Evolutionary conservation across 2,329 filamentous ascomycete genomes (phyloP), one percentile per base, ranked within the genome.

Genomic region (Curvularia spicifera): DNA sequence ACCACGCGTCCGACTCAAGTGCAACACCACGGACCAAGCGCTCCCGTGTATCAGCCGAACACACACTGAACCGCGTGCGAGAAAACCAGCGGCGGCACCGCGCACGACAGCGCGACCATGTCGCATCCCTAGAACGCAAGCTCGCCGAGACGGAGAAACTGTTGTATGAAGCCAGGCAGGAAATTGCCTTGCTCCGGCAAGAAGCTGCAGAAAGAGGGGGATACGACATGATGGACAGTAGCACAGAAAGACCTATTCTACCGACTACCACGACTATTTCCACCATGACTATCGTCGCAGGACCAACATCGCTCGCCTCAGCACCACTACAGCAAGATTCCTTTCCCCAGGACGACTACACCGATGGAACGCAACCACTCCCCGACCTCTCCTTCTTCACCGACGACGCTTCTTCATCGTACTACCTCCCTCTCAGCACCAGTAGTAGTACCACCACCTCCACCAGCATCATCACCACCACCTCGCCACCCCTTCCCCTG

Each of bases 31-130:
- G 59, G 54, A 49, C 58, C 24, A 68, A 69, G 26, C 40, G 51
- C 37, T 31, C 56, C 28, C 56, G 56, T 31, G 73, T 75, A 8
- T 68, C 72, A 24, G 68, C 76, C 44, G 71, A 73, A 46, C 74
- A 78, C 61, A 73, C 77, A 0, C 61, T 79, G 22, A 70, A 67
- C 51, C 77, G 82, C 7, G 78, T 82, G 15, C 80, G 81, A n/a
- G 78, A 84, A 45, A 84, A 84, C 61, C 81, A 84, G 65, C 79
- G 82, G 39, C 78, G 81, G 24, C 82, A 84, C 63, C 79, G 82
- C 4, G 80, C 80, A 8, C 72, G 79, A 29, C 75, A 78, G 42
- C 79, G 77, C 46, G 72, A 75, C 37, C 74, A 77, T 37, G 76
- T 83, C 26, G 65, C 73, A 1, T 71, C 74, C 0, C 69, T 82